Conservation (phyloP, 768 basidiomycete species). For the Naganishia vishniacii region DNA sequence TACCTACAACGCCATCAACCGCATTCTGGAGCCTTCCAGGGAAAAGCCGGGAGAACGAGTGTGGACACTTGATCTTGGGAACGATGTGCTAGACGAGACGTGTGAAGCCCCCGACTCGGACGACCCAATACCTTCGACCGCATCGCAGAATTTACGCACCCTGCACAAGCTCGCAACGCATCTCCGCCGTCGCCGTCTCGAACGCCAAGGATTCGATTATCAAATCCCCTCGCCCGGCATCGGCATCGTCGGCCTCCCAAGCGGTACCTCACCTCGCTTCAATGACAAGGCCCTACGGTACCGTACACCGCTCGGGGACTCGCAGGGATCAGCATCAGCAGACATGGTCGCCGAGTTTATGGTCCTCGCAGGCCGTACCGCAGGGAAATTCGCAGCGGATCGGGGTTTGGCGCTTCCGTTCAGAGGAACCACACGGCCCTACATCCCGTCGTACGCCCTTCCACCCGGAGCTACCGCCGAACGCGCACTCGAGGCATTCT, state of each 20-base stretch:
- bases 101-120: background rate
- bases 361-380: conserved; percentile 70
- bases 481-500: conserved; percentile 52
- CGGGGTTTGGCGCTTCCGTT: conserved; percentile 62
- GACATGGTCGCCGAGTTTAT: conserved; percentile 69
- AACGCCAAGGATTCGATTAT: conserved; percentile 23
- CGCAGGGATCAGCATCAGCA: conserved; percentile 6
- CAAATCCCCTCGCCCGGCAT: conserved; percentile 8
- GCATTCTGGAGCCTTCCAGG: conserved; percentile 26
- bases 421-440: conserved; percentile 51
- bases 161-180: conserved; percentile 11
- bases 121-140: background rate
- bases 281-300: conserved; percentile 7
- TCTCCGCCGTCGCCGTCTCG: conserved; percentile 22
- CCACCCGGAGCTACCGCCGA: conserved; percentile 32
- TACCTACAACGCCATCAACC: conserved; percentile 66
- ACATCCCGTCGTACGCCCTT: conserved; percentile 8
- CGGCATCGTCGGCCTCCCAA: background rate
- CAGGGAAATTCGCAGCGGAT: conserved; percentile 66
- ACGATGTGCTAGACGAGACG: background rate
- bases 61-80: conserved; percentile 13
- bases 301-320: background rate
- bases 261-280: background rate
- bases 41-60: background rate
- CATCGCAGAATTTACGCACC: background rate